Evolutionary conservation across 768 basidiomycete species (phyloP), one percentile per base, ranked within the genome.

Genomic region (Daedalea quercina): DNA sequence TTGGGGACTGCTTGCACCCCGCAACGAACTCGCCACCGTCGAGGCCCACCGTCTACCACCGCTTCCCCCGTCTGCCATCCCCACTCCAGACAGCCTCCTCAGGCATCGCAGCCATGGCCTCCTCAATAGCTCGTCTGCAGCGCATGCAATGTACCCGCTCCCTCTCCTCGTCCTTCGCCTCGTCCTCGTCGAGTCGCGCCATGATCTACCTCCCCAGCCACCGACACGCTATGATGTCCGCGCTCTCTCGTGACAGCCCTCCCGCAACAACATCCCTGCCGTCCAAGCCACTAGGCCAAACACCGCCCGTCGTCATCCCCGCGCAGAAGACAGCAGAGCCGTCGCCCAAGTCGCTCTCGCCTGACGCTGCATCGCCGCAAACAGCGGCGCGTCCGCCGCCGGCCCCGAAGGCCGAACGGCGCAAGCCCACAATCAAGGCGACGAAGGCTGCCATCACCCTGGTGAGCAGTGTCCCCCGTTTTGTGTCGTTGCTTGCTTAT

Each of bases 391-490:
- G 81, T 1, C 87, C 88, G 2, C 87, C 87, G 4, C 81, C 84
- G 28, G 69, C 71, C 9, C 89, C 89, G 17, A 85, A 78, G 63
- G 71, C 72, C 8, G 79, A 82, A 57, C 81, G 82, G 43, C 75
- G 79, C 1, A 71, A 85, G 60, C 87, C 86, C 2, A 79, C 72
- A 54, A 74, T 90, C 54, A 76, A 81, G 48, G 73, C 90, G 0
- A 77, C 79, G 50, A 92, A 90, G 67, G 89, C 90, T 3, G 88
- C 90, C 2, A 70, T 94, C 45, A 73, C 81, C 9, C 79, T 94
- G 50, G 90, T 91, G 59, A 55, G 33, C 50, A 44, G 26, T 13
- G 20, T n/a, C n/a, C n/a, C n/a, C n/a, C n/a, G n/a, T n/a, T n/a
- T n/a, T n/a, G n/a, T n/a, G n/a, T n/a, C 34, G 17, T 40, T 41